Evolutionary conservation across 1,139 yeast species (phyloP), one percentile per base, ranked within the genome.

Genomic region (Debaryomycetaceae sp.): DNA sequence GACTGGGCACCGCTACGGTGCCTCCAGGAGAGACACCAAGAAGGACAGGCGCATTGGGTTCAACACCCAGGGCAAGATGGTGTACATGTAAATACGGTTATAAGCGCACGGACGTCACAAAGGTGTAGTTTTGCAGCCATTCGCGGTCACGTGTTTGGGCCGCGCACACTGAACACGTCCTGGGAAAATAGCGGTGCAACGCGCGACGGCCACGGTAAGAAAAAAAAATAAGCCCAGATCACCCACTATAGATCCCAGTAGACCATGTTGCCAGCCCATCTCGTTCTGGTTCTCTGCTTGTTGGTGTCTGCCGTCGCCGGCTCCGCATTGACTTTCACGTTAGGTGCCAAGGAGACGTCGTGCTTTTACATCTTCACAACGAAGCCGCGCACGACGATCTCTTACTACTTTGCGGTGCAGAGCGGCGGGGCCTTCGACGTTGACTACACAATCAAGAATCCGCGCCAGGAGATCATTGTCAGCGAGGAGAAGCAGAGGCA

Each of bases 1-100:
- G 36, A 91, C 86, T 36, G 98, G 97, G 34, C 77, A 62, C 71
- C 79, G 97, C 53, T 91, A 91, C 51, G 97, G 97, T 60, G 86
- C 89, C 26, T 75, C 88, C 19, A 71, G 83, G 48, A 85, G 96
- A 64, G 36, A 89, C 58, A 80, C 78, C 49, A 85, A 83, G 72
- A 84, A 81, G 54, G 83, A 85, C 53, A 77, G 96, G 57, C 77
- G 76, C 49, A 74, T 86, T 48, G 83, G 81, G 7, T 88, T 75
- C 57, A 81, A 83, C 51, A 74, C 78, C 42, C 65, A 72, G 36
- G 96, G 96, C 45, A 71, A 70, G 46, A 78, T 66, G 68, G 57
- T 65, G 32, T 63, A 62, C 46, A 47, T 58, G 46, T 42, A 41
- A 28, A 42, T 42, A 19, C 11, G 21, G 9, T 10, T 19, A 19